Evolutionary conservation across 208 protist genomes (phyloP).

Genomic region (Acanthamoeba healyi): DNA sequence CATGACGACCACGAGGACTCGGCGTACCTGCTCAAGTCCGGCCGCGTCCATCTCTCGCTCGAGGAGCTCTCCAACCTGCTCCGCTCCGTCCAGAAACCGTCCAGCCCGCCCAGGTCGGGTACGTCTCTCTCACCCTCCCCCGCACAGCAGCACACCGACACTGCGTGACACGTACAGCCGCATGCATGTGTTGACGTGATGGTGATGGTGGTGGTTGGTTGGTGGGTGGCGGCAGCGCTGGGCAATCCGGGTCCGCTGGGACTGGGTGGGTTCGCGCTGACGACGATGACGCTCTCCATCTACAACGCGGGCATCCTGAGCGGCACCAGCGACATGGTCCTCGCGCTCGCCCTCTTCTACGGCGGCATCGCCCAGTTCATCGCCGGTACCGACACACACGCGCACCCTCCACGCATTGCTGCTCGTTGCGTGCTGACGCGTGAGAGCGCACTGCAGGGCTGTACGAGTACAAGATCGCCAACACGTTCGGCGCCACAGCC

Average conservation of each 20-base stretch:
- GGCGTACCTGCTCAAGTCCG: neutral
- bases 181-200: neutral
- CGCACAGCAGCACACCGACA: too few species aligned
- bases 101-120: neutral
- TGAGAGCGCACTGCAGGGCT: neutral
- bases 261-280: conserved; percentile 57
- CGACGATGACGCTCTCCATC: conserved; percentile 66
- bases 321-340: conserved; percentile 27
- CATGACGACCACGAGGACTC: conserved; percentile 1
- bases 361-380: conserved; percentile 73
- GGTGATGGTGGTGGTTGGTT: too few species aligned
- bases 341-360: conserved; percentile 63
- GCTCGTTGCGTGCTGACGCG: neutral
- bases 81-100: conserved; percentile 37
- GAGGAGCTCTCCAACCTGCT: conserved; percentile 51
- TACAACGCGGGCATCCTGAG: conserved; percentile 51
- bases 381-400: neutral
- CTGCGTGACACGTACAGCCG: too few species aligned
- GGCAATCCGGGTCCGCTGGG: conserved; percentile 59
- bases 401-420: neutral
- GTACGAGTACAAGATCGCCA: conserved; percentile 63
- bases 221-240: too few species aligned
- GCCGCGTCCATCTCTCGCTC: conserved; percentile 18
- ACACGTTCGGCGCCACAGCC: conserved; percentile 65
- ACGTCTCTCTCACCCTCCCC: neutral